A percentile compares a stretch with the other conserved stretches of the same genome.
Evolutionary conservation across 192 early-diverging fungal species (phyloP).

Genomic region (Gamsiella multidivaricata): DNA sequence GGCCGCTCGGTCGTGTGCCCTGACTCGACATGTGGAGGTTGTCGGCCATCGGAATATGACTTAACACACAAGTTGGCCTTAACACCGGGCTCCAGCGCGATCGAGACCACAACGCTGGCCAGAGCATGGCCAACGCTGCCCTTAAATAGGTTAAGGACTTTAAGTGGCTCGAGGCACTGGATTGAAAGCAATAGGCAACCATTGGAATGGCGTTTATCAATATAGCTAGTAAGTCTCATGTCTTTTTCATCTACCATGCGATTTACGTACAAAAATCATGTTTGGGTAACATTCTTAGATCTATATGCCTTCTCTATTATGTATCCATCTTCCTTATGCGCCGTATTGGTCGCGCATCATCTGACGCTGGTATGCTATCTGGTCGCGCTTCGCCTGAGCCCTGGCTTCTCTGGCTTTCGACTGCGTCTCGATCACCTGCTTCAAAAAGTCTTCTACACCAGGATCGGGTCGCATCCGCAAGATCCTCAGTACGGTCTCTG

Average conservation of each 20-base stretch:
- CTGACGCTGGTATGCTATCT: conserved; percentile 36
- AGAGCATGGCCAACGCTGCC: conserved; percentile 17
- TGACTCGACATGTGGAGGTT: no score
- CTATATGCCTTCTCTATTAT: no score
- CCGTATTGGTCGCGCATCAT: conserved; percentile 17
- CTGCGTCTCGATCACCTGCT: conserved; percentile 38
- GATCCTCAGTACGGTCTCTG: conserved; percentile 61
- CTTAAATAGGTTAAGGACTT: conserved; percentile 8
- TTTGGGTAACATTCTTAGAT: no score
- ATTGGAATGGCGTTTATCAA: no score
- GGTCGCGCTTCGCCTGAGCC: conserved; percentile 41
- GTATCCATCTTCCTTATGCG: no score
- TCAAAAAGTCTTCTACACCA: conserved; percentile 56
- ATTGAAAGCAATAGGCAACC: no score
- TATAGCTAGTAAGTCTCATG: no score
- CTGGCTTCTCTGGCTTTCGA: conserved; percentile 34
- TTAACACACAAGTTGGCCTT: not conserved
- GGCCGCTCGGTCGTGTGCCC: not conserved
- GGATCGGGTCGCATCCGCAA: conserved; percentile 60
- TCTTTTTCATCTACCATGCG: no score
- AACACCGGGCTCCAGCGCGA: not conserved
- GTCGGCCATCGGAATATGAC: no score
- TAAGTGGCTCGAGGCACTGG: conserved; percentile 5
- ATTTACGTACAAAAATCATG: no score
- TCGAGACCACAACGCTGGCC: conserved; percentile 14